These are phyloP conservation scores for Trypanosoma scelopori DNA, from an alignment of 208 protist genomes.

Conservation along the genomic window DNA sequence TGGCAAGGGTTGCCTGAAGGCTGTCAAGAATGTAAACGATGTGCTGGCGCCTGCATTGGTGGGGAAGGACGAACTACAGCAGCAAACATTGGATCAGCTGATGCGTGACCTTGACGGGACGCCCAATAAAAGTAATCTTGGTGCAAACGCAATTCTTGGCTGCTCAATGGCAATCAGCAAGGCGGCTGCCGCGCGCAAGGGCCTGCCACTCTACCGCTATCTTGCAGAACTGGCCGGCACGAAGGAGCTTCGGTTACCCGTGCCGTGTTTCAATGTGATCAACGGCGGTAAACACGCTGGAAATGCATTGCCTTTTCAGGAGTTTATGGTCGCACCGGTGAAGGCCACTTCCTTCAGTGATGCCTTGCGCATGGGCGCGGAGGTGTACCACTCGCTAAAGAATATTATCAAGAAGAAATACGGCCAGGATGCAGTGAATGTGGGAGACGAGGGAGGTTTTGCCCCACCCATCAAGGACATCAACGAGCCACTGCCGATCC, in stretches of 20 bases:
- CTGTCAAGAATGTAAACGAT: constrained; percentile 97
- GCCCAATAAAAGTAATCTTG: constrained; percentile 95
- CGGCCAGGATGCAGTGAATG: constrained; percentile 94
- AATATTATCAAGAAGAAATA: constrained; percentile 96
- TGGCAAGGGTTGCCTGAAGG: constrained; percentile 96
- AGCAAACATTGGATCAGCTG: constrained; percentile 92
- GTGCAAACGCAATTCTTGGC: constrained; percentile 98
- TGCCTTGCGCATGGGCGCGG: constrained; percentile 95
- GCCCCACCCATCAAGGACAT: constrained; percentile 94
- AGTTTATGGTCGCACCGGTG: constrained; percentile 99
- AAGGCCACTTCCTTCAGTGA: constrained; percentile 95
- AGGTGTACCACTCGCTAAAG: constrained; percentile 99
- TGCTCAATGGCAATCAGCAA: constrained; percentile 97
- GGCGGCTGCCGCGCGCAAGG: constrained; percentile 90
- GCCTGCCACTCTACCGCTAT: constrained; percentile 96
- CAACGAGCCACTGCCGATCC: constrained; percentile 96
- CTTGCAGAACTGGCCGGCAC: constrained; percentile 93
- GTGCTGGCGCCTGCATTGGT: constrained; percentile 92
- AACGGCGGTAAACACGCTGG: constrained; percentile 99
- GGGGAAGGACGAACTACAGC: constrained; percentile 91
- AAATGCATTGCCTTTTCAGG: constrained; percentile 94
- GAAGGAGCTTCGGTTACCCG: constrained; percentile 82
- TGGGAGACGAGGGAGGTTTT: constrained; percentile 99
- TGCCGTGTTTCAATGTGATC: constrained; percentile 99
- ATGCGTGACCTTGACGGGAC: constrained; percentile 97